These are phyloP conservation scores for Boletus nobilissimus DNA, from an alignment of 1,284 basidiomycete genomes.

Conservation along the genomic window DNA sequence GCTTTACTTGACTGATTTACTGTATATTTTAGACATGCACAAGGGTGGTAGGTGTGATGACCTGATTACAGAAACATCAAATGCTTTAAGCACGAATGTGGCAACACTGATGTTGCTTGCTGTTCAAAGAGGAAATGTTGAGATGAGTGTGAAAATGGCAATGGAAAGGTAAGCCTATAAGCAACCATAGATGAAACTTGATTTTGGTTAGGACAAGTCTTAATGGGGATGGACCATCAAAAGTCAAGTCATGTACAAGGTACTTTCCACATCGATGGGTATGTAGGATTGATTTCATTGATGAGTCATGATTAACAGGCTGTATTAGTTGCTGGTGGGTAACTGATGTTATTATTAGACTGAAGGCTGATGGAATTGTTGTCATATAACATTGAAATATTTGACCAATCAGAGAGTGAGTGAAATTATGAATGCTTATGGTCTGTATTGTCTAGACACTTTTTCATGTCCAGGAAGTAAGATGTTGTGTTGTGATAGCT, in stretches of 20 bases:
- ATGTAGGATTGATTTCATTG: neutral
- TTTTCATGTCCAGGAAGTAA: too few species aligned
- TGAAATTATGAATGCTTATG: too few species aligned
- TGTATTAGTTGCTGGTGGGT: neutral
- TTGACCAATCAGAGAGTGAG: too few species aligned
- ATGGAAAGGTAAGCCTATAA: neutral
- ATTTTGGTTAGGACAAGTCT: neutral
- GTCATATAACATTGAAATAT: too few species aligned
- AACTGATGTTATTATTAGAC: too few species aligned
- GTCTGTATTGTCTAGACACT: too few species aligned
- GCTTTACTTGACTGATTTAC: neutral
- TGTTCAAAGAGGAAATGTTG: neutral
- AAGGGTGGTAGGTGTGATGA: neutral
- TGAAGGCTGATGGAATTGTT: neutral
- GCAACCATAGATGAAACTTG: neutral
- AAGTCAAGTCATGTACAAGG: neutral
- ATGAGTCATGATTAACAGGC: neutral
- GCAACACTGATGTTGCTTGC: neutral
- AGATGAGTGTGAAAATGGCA: neutral
- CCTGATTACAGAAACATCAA: neutral
- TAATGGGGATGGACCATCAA: neutral
- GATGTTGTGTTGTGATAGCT: too few species aligned
- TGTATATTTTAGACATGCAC: neutral
- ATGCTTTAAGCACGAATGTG: neutral
- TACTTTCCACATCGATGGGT: slow-evolving; percentile 1